Conservation (phyloP, 2,329 filamentous ascomycete genomes). For the Lachnellula hyalina region DNA sequence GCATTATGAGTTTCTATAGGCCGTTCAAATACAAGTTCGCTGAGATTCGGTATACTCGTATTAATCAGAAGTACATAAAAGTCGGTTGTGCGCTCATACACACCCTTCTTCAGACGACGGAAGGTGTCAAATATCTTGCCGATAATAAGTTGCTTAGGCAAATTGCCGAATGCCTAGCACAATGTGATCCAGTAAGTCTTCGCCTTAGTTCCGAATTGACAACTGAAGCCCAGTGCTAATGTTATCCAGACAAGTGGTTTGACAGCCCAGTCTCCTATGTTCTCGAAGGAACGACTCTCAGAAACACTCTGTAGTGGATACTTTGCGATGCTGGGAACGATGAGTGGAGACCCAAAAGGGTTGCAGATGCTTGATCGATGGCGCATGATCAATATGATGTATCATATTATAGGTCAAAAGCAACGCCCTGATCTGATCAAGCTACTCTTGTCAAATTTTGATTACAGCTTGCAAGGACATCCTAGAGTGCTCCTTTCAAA, state of each 20-base stretch:
- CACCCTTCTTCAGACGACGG: constrained; percentile 75
- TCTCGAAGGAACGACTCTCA: constrained; percentile 75
- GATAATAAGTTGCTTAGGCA: constrained; percentile 93
- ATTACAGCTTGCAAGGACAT: constrained; percentile 85
- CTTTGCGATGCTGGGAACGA: constrained; percentile 82
- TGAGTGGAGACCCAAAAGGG: constrained; percentile 78
- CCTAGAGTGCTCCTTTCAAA: constrained; percentile 90
- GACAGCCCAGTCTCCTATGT: constrained; percentile 81
- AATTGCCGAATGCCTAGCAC: constrained; percentile 90
- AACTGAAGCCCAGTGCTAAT: constrained; percentile 11
- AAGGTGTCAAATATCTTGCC: constrained; percentile 78
- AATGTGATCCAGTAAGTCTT: constrained; percentile 74
- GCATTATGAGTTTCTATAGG: constrained; percentile 88
- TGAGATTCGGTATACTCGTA: constrained; percentile 81
- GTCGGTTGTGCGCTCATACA: constrained; percentile 86
- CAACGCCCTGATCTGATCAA: constrained; percentile 89
- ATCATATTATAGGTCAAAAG: constrained; percentile 90
- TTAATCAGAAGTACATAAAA: constrained; percentile 88
- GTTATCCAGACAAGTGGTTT: constrained; percentile 56
- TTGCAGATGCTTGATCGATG: constrained; percentile 88
- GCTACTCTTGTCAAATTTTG: constrained; percentile 81
- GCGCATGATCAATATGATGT: constrained; percentile 99
- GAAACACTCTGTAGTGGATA: constrained; percentile 91
- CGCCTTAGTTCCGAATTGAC: not conserved
- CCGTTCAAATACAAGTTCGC: constrained; percentile 97